Conservation (phyloP, 164 flowering plant species). For the Vitis riparia region DNA sequence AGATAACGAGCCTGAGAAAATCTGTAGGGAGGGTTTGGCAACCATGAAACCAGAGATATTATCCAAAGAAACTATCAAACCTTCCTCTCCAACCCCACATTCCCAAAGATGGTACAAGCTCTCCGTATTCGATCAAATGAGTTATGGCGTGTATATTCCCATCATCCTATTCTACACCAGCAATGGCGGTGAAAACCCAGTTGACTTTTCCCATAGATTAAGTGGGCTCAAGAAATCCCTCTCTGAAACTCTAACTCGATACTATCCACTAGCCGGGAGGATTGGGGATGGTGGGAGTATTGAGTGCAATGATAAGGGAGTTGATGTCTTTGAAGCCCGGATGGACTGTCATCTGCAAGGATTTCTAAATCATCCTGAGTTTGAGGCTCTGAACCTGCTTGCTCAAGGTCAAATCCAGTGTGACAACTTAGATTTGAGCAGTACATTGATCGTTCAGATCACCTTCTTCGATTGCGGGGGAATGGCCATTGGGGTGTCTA, state of each 20-base stretch:
- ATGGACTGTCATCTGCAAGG: constrained; percentile 1
- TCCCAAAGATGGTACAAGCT: constrained; percentile 19
- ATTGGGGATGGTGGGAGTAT: constrained; percentile 12
- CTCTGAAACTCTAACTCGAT: constrained; percentile 13
- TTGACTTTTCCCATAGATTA: background rate
- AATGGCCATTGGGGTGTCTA: constrained; percentile 11
- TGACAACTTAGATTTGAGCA: background rate
- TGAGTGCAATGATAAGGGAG: constrained; percentile 33
- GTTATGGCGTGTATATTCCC: constrained; percentile 10
- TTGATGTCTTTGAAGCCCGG: constrained; percentile 13
- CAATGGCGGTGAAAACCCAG: background rate
- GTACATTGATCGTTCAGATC: constrained; percentile 5
- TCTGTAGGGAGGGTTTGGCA: background rate
- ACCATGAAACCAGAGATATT: constrained; percentile 7
- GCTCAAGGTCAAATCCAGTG: constrained; percentile 4
- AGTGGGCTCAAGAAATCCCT: constrained; percentile 18
- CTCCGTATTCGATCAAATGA: constrained; percentile 31
- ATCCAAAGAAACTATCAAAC: constrained; percentile 24
- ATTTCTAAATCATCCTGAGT: constrained; percentile 12
- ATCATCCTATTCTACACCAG: constrained; percentile 16
- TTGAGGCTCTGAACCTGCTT: background rate
- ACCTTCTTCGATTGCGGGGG: constrained; percentile 22
- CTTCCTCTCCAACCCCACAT: constrained; percentile 36
- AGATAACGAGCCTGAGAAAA: too few relatives aligned
- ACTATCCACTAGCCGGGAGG: constrained; percentile 35